Base-by-base conservation (phyloP, 2,329 filamentous ascomycete species). In the Rutstroemia sp. region DNA sequence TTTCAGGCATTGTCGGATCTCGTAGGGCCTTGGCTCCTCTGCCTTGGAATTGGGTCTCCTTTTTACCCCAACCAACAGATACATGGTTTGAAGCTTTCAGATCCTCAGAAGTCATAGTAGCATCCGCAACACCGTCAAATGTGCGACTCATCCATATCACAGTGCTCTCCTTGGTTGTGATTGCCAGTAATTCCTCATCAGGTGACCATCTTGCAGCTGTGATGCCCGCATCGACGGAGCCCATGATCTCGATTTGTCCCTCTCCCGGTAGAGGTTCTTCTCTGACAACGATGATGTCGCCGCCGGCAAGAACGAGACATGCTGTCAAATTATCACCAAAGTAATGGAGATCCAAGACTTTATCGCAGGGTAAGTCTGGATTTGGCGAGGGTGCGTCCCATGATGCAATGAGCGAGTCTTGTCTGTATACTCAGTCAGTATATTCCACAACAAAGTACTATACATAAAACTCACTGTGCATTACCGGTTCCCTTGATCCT, bases 21-120 rank as follows among this genome's bases (percentile, higher is more conserved):
- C 89, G 82, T 61, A 97, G 76, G 19, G 91, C 91, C 73, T 83
- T 84, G 57, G 92, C 92, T 60, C 92, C 84, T 66, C 89, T 90
- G 51, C 94, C 94, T 68, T 96, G 89, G 71, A 99, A 99, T 70
- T 99, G 94, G 0, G 94, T 99, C 73, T 99, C 94, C 69, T 88
- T 90, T 76, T 97, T 97, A 58, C 94, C 94, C 94, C 94, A 99
- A 50, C 94, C 94, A 21, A 99, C 92, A 19, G 91, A 95, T 57
- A 96, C 94, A 75, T 96, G 92, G 70, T 87, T 94, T 25, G 88
- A 97, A n/a, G 84, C 82, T 64, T 87, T 87, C 61, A 95, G 80
- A 71, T 95, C 92, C 46, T 92, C 89, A 0, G 76, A 69, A 0
- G 81, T 82, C 70, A 97, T 83, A 37, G 78, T 75, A 52, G 88